A percentile compares a stretch with the other conserved stretches of the same genome.
These are phyloP conservation scores for Aurinia saxatilis DNA, from an alignment of 345 rosid genomes.

Conservation along the genomic window DNA sequence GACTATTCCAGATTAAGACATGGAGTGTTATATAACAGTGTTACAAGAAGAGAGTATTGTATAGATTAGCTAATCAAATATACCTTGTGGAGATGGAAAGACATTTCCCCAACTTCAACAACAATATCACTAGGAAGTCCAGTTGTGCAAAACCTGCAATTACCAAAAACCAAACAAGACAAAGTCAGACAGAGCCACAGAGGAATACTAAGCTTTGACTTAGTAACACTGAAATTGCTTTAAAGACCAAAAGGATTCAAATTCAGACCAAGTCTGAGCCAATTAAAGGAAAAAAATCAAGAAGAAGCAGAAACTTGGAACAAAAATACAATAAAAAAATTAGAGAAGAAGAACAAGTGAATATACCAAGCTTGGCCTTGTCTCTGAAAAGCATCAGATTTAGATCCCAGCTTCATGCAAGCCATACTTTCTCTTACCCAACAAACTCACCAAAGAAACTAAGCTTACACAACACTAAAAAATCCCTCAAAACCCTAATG, in stretches of 20 bases:
- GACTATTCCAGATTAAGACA: not conserved
- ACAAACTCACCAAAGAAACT: constrained; percentile 1
- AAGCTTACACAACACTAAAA: constrained; percentile 6
- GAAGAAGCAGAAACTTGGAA: not conserved
- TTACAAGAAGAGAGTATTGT: constrained; percentile 8
- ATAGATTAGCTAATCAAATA: not conserved
- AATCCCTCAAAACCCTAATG: constrained; percentile 17
- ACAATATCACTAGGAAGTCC: constrained; percentile 92
- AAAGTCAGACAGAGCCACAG: not conserved
- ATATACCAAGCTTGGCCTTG: constrained; percentile 98
- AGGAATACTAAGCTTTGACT: not conserved
- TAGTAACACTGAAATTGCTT: not conserved
- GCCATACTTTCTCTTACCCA: constrained; percentile 46
- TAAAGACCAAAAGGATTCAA: not conserved
- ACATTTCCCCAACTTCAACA: constrained; percentile 90
- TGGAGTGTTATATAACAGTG: not conserved
- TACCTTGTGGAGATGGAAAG: constrained; percentile 99
- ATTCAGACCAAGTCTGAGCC: constrained; percentile 13
- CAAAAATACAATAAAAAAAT: not conserved
- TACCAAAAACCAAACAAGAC: not conserved
- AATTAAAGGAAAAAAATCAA: not conserved
- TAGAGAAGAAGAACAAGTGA: constrained; percentile 6
- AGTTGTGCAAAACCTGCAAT: constrained; percentile 83
- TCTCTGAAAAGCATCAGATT: constrained; percentile 83
- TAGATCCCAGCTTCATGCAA: constrained; percentile 89